phyloP scores from a whole-genome alignment of 176 grass and related monocot species.

The Paspalum vaginatum region DNA sequence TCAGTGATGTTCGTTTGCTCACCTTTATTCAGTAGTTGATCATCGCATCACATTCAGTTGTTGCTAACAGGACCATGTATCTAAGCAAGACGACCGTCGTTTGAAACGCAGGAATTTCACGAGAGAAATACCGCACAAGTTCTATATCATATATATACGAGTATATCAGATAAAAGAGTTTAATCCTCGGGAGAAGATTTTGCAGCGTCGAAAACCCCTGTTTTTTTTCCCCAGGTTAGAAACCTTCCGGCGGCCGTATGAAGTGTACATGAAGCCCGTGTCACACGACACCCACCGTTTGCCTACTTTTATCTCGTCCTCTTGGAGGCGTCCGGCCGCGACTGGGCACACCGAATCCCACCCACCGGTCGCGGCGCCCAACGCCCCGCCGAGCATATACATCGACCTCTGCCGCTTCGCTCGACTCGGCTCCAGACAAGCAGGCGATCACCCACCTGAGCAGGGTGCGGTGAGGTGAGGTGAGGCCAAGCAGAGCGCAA shows the following conservation, averaged over 20 bases:
- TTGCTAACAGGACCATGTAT: too few species aligned
- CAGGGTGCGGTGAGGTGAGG: background rate
- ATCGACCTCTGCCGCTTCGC: background rate
- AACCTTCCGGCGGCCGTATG: background rate
- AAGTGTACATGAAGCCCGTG: background rate
- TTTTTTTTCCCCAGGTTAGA: too few species aligned
- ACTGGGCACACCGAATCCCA: slow-evolving; percentile 43
- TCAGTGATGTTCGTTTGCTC: too few species aligned
- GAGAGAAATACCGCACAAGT: background rate
- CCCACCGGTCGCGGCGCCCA: slow-evolving; percentile 30
- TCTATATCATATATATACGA: background rate
- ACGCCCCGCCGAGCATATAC: slow-evolving; percentile 13
- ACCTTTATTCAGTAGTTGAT: too few species aligned
- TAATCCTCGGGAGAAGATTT: background rate
- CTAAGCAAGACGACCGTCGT: too few species aligned
- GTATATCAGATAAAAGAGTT: background rate
- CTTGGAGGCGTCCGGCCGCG: slow-evolving; percentile 36
- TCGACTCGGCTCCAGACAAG: background rate
- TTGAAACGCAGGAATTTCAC: background rate
- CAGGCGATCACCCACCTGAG: background rate
- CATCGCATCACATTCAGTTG: too few species aligned
- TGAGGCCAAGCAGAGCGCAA: background rate
- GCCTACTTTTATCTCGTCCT: slow-evolving; percentile 39
- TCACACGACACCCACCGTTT: slow-evolving; percentile 39
- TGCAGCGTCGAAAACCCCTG: too few species aligned